Conservation (phyloP, 805 yeast genomes). For the Candida pseudoglaebosa region DNA sequence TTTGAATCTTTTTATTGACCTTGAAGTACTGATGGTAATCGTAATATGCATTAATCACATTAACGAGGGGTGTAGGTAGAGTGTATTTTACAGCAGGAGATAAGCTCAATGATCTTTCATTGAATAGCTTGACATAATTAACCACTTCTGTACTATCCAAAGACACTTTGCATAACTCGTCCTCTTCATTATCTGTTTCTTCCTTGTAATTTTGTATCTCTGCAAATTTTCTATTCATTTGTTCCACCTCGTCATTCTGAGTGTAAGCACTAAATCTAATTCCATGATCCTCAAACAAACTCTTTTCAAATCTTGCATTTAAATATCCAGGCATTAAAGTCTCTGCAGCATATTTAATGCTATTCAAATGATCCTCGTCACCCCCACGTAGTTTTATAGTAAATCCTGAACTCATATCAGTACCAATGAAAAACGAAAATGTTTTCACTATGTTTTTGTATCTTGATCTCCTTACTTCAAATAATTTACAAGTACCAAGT, state of each 20-base stretch:
- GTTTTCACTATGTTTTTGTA: conserved; percentile 58
- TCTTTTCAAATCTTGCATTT: conserved; percentile 70
- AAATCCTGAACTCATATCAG: conserved; percentile 69
- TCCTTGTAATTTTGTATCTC: conserved; percentile 8
- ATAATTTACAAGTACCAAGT: conserved; percentile 69
- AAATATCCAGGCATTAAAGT: conserved; percentile 76
- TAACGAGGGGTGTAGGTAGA: conserved; percentile 58
- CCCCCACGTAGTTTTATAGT: conserved; percentile 87
- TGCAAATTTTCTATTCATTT: conserved; percentile 9
- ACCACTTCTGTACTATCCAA: conserved; percentile 30
- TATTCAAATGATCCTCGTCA: conserved; percentile 53
- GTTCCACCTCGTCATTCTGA: conserved; percentile 11
- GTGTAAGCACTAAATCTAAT: conserved; percentile 11
- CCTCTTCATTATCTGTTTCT: conserved; percentile 10
- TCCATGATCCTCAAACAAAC: conserved; percentile 23
- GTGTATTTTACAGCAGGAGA: conserved; percentile 82
- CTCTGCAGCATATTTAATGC: conserved; percentile 74
- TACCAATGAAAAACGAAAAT: conserved; percentile 75
- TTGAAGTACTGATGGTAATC: conserved; percentile 21
- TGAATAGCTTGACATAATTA: conserved; percentile 35
- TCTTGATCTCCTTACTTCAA: conserved; percentile 67
- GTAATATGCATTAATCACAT: conserved; percentile 51
- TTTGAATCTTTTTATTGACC: conserved; percentile 19
- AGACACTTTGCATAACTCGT: conserved; percentile 16
- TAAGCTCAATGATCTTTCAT: conserved; percentile 61